Base-by-base conservation (phyloP, 306 rosid species). In the Herpetospermum pedunculosum region DNA sequence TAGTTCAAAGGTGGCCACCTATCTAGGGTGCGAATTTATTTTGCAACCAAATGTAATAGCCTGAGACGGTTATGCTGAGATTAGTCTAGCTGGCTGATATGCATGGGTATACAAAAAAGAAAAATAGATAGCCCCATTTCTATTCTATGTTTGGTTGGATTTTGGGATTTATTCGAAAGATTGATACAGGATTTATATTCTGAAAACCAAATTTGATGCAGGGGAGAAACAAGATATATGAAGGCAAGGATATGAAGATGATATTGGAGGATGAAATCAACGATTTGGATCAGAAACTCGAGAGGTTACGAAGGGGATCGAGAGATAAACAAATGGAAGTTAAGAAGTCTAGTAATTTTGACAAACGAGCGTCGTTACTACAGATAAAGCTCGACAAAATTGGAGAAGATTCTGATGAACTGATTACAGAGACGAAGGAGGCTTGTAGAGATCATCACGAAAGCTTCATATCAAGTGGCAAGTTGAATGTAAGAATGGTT, bases 191-290 rank as follows among this genome's bases (percentile, higher is more conserved):
- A 59, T 8, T n/a, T 14, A 35, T n/a, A 35, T 35, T 9, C 70
- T 63, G 16, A 63, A 37, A 65, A 65, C 26, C 48, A 40, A 41
- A 5, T 40, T 23, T 65, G 50, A 19, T 82, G 52, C 76, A 93
- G 98, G 96, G 91, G 75, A 81, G 84, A 84, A 84, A 81, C 69
- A 85, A 84, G 85, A 88, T 89, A 25, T 72, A 86, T 55, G 91
- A 86, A 73, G 95, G 92, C 32, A 79, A 77, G 75, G 77, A 75
- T 49, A 74, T 76, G 68, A 82, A 80, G 32, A 44, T 47, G 81
- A 76, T 84, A 21, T 63, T 93, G 80, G 94, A 89, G 67, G 88
- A 85, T 57, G 92, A 83, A 80, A 89, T 94, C 81, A 87, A 53
- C 26, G 76, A 81, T 6, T 81, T 89, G 82, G 88, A 84, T 4